Conservation (phyloP, 345 rosid genomes). For the Brassica napus region DNA sequence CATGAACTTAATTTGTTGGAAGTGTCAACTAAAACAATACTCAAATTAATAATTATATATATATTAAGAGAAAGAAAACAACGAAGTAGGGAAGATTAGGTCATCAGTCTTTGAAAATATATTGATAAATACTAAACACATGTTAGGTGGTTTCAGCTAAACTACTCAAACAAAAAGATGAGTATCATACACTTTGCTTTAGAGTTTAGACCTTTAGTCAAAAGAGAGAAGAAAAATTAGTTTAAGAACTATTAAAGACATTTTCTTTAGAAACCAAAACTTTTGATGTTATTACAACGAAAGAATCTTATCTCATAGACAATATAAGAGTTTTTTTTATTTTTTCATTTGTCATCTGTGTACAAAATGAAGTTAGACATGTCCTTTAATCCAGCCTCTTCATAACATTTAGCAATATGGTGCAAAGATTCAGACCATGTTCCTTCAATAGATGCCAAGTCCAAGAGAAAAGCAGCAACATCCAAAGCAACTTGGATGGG, state of each 20-base stretch:
- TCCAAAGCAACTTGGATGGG: slow-evolving; percentile 79
- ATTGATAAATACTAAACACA: not conserved
- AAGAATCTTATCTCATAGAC: not conserved
- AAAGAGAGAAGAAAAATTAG: not conserved
- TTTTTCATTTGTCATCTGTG: slow-evolving; percentile 36
- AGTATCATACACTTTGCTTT: not conserved
- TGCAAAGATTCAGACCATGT: slow-evolving; percentile 61
- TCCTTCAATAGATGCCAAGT: slow-evolving; percentile 86
- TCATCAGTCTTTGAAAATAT: slow-evolving; percentile 4
- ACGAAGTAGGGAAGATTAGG: slow-evolving; percentile 28
- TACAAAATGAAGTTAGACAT: slow-evolving; percentile 63
- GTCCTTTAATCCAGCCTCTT: slow-evolving; percentile 62
- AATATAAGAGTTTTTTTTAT: not conserved
- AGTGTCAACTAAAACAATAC: not conserved
- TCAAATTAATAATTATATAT: not conserved
- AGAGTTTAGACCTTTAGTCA: not conserved
- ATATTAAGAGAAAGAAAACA: not conserved
- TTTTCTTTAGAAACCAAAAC: not conserved
- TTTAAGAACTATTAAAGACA: not conserved
- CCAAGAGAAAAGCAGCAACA: slow-evolving; percentile 85
- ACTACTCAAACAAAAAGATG: not conserved
- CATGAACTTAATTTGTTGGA: not conserved
- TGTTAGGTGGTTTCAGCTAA: not conserved
- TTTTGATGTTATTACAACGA: not conserved
- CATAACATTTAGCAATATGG: slow-evolving; percentile 68